Base-by-base conservation (phyloP, 345 rosid species). In the Hirschfeldia incana region DNA sequence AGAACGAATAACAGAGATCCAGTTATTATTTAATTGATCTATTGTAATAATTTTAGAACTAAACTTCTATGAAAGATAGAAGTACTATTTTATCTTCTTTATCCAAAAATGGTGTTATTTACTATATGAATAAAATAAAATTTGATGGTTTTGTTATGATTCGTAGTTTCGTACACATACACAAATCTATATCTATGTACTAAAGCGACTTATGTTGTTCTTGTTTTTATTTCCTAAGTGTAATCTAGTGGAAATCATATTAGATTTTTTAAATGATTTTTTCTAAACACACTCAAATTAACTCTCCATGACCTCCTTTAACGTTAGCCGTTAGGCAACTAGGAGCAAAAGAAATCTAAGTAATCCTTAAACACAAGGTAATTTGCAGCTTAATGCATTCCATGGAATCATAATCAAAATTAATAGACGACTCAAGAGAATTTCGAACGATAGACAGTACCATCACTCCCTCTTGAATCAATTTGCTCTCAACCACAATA, bases 1-100 rank as follows among this genome's bases (percentile, higher is more conserved):
- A 61, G 39, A 49, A 33, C 10, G 62, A 63, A 27, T 70, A 27
- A 63, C 39, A 15, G 30, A 70, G 58, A 70, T 70, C 10, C 63
- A 70, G 6, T 69, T 21, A 30, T 42, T 69, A 30, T 42, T 69
- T 46, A 68, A 26, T 29, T 17, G 11, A 49, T 49, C 42, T 63
- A 69, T 61, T 69, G 69, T 76, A 15, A 27, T 49, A 33, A n/a
- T 29, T 16, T 4, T 17, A 5, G 4, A 59, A 72, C 36, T 59
- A 36, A 26, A 71, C 0, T 36, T 57, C 13, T 21, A 16, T 32
- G 29, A 69, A 69, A 34, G 21, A 74, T 63, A 44, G 2, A 44
- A 21, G 21, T 21, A 61, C 6, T 44, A 44, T 16, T 29, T 29
- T 27, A 39, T 58, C 39, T 65, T 36, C 2, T 6, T 2, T 8